phyloP scores from a whole-genome alignment of 2,329 filamentous ascomycete species.

The Pseudocercospora ulei region DNA sequence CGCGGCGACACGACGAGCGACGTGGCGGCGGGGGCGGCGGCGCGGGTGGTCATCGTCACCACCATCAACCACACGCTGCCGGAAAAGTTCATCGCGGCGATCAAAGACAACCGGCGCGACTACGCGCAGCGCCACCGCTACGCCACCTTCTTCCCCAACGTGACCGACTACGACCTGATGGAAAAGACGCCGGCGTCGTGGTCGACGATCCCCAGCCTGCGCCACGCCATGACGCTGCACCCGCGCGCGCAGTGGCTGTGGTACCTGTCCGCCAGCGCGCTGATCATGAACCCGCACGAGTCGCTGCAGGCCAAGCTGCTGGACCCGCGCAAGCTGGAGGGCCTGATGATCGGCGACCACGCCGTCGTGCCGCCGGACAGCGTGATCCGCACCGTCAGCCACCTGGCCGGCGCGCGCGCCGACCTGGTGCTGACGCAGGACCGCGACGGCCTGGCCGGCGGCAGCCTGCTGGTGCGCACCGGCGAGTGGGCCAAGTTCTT shows the following conservation, averaged over 20 bases:
- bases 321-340: constrained; percentile 56
- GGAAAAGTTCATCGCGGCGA: constrained; percentile 57
- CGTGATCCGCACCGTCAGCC: constrained; percentile 86
- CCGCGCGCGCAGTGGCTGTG: constrained; percentile 74
- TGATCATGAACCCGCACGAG: constrained; percentile 75
- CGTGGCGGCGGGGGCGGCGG: constrained; percentile 40
- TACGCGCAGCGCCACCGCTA: constrained; percentile 88
- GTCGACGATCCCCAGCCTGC: constrained; percentile 72
- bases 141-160: constrained; percentile 67
- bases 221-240: constrained; percentile 74
- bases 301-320: constrained; percentile 64
- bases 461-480: constrained; percentile 69
- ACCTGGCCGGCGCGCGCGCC: constrained; percentile 66
- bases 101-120: constrained; percentile 70
- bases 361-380: constrained; percentile 89
- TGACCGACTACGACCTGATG: constrained; percentile 63
- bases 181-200: constrained; percentile 53
- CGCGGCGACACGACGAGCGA: constrained; percentile 9
- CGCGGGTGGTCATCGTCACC: constrained; percentile 71
- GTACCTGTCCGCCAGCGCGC: constrained; percentile 71
- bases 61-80: constrained; percentile 62
- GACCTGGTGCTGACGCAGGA: constrained; percentile 82
- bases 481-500: constrained; percentile 91
- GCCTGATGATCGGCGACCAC: constrained; percentile 71
- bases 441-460: constrained; percentile 61